Conservation (phyloP, 2,329 filamentous ascomycete genomes). For the Pseudofabraea citricarpa region DNA sequence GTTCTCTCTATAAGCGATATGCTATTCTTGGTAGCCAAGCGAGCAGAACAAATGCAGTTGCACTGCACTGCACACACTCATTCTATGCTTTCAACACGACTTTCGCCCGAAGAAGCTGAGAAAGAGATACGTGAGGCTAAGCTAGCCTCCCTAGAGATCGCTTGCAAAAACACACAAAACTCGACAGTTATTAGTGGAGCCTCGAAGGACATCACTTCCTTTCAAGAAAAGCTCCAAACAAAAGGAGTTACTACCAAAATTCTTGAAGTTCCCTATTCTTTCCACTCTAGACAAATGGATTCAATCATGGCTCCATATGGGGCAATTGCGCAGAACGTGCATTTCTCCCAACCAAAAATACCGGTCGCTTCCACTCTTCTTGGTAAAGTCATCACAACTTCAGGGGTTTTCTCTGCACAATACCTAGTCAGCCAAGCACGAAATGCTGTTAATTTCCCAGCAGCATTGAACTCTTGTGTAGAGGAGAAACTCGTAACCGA, state of each 20-base stretch:
- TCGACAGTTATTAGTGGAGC: conserved; percentile 66
- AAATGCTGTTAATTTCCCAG: conserved; percentile 63
- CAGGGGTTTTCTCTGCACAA: conserved; percentile 48
- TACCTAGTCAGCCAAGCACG: conserved; percentile 63
- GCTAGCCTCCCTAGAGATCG: conserved; percentile 29
- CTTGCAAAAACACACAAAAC: conserved; percentile 70
- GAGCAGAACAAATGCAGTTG: conserved; percentile 59
- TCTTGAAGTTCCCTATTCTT: conserved; percentile 60
- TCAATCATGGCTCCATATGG: conserved; percentile 55
- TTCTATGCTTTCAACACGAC: conserved; percentile 53
- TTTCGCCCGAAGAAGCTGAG: conserved; percentile 27
- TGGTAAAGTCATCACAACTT: conserved; percentile 52
- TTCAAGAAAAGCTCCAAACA: conserved; percentile 28
- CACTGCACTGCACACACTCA: conserved; percentile 65
- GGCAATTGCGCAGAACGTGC: conserved; percentile 42
- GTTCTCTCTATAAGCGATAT: conserved; percentile 66
- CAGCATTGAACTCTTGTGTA: conserved; percentile 53
- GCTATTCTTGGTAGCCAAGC: conserved; percentile 63
- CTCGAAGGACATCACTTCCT: conserved; percentile 45
- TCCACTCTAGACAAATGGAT: conserved; percentile 60
- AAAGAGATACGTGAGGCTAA: conserved; percentile 47
- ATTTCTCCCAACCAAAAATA: conserved; percentile 49
- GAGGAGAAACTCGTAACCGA: conserved; percentile 54
- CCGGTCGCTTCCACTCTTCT: conserved; percentile 63
- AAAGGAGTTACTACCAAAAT: conserved; percentile 37